Evolutionary conservation across 148 eudicot species (phyloP).

Genomic region (Agrostemma githago): DNA sequence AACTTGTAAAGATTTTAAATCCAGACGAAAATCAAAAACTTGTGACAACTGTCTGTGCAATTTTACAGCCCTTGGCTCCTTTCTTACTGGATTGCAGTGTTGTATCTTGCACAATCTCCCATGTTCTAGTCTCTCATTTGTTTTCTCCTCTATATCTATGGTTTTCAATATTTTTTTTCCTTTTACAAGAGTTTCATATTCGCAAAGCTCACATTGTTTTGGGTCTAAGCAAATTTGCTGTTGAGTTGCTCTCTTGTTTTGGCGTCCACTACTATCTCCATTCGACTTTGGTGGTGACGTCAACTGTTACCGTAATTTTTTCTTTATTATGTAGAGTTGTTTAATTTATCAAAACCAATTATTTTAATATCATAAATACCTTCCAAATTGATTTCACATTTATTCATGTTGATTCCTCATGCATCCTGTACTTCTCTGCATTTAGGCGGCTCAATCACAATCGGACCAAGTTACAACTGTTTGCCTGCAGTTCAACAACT

Average conservation of each 20-base stretch:
- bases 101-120: background rate
- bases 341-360: background rate
- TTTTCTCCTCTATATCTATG: background rate
- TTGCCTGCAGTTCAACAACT: constrained; percentile 38
- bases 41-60: background rate
- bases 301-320: background rate
- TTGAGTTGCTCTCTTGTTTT: background rate
- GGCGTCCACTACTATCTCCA: background rate
- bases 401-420: background rate
- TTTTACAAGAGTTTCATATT: background rate
- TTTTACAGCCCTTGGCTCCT: background rate
- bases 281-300: background rate
- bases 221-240: background rate
- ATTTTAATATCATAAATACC: background rate
- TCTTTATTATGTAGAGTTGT: background rate
- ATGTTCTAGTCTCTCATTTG: background rate
- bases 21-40: background rate
- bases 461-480: constrained; percentile 57
- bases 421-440: constrained; percentile 6
- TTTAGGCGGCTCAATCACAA: constrained; percentile 49
- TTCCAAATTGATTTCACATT: background rate
- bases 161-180: background rate
- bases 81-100: background rate
- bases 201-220: background rate
- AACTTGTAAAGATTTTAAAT: background rate